Evolutionary conservation across 169 alveolate species (phyloP), one percentile per base, ranked within the genome.

Genomic region (Besnoitia besnoiti): DNA sequence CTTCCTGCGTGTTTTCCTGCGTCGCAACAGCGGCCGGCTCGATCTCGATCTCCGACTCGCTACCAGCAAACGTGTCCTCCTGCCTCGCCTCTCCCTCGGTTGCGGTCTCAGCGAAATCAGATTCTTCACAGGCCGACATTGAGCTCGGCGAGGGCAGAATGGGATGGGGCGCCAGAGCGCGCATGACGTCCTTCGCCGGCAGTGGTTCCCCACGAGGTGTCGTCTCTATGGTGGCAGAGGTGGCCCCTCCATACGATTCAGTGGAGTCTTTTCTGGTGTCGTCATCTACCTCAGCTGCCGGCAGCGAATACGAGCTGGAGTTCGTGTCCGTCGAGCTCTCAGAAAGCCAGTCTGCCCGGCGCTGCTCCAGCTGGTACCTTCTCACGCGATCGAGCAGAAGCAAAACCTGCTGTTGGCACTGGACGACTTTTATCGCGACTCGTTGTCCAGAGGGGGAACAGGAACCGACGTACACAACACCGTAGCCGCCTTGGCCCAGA

Each of bases 131-230:
- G 3, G 67, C 67, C 40, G 82, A 30, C 39, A 73, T 4, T 1
- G 82, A 37, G 82, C 82, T 73, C 8, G 82, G 82, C 12, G n/a
- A n/a, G 21, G 82, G 82, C 16, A 73, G 82, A 73, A 73, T 73
- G 27, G 82, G 82, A 30, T 73, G 82, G 39, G 82, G 82, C 44
- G 82, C 10, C 44, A 73, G 46, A 24, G 27, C 82, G 24, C 47
- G 16, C 82, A 73, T 4, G 24, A 73, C 47, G 82, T n/a, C 46
- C 8, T 37, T n/a, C 1, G 33, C 67, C 3, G n/a, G n/a, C 67
- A 3, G n/a, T 19, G 67, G 24, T 19, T 1, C 67, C 5, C 67
- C 67, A 19, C n/a, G 67, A 55, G 67, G 24, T 21, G 33, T n/a
- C 24, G 1, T 3, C 3, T n/a, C 24, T 14, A 49, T 55, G 30